Evolutionary conservation across 1,284 basidiomycete genomes (phyloP), one percentile per base, ranked within the genome.

Genomic region (Trametes sp.): DNA sequence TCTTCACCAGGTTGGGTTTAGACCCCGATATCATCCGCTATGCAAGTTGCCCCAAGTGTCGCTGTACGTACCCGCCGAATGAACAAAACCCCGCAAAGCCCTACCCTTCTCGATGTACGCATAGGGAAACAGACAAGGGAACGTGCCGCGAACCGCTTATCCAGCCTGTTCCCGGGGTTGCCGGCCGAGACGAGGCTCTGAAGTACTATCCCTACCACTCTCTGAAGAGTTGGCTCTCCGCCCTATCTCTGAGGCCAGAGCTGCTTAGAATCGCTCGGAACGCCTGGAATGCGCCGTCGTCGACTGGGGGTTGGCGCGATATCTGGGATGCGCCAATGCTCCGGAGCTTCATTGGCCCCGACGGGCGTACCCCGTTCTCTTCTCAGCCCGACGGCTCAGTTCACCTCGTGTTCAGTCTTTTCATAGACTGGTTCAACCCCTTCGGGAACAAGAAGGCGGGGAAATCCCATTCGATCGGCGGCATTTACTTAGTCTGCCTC

Each of bases 1-100:
- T 54, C 2, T n/a, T 63, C 4, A 28, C 52, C 5, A 1, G 13
- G 1, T 50, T 66, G 2, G 23, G 42, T 10, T n/a, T 61, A 2
- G 65, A 63, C 23, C 65, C 59, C 1, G 35, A 55, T 1, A 55
- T 61, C 36, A 38, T 41, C 9, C 52, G 56, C 1, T 63, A 55
- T 44, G 65, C 62, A 3, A 33, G 45, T 14, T 66, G 65, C 44
- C 52, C 59, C 16, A 48, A 21, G 6, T 66, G 65, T 33, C 55
- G 26, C 35, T 46, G 48, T 23, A 63, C 45, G 5, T 57, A 62
- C 24, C 9, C 38, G 5, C 60, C 60, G 3, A 14, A 42, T 31
- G 9, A 14, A 19, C 2, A 13, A 4, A 13, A 23, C 24, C 13
- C 31, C 11, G 6, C 21, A 2, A n/a, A 53, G 2, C 33, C 33